Conservation (phyloP, 306 rosid genomes). For the Fragaria nilgerrensis region DNA sequence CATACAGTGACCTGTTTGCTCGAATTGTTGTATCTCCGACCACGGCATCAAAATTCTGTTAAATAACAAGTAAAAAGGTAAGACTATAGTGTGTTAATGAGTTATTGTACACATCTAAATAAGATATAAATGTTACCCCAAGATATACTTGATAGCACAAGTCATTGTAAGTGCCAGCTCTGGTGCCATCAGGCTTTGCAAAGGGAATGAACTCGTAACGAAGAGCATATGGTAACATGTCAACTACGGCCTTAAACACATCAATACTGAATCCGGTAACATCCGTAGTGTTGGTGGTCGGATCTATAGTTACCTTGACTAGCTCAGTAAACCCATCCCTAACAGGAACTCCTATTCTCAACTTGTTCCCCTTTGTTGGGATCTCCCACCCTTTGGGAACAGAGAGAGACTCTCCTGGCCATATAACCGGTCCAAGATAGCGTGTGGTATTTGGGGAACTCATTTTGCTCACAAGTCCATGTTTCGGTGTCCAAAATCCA, state of each 20-base stretch:
- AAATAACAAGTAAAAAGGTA: neutral
- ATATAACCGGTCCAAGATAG: conserved; percentile 24
- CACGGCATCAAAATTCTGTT: conserved; percentile 31
- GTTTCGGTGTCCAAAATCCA: neutral
- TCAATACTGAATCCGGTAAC: conserved; percentile 4
- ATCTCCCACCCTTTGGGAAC: conserved; percentile 40
- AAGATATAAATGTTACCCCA: conserved; percentile 25
- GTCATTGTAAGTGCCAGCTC: conserved; percentile 30
- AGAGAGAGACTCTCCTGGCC: conserved; percentile 36
- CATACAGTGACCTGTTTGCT: conserved; percentile 25
- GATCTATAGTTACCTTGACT: conserved; percentile 5
- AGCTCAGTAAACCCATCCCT: conserved; percentile 20
- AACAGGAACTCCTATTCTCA: conserved; percentile 35
- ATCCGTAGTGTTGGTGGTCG: neutral
- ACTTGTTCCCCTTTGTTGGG: neutral
- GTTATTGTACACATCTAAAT: neutral
- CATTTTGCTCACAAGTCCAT: conserved; percentile 13
- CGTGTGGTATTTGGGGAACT: neutral
- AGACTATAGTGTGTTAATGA: no score
- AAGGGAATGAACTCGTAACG: conserved; percentile 34
- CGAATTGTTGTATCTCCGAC: conserved; percentile 42
- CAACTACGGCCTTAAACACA: conserved; percentile 27
- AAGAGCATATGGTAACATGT: conserved; percentile 29
- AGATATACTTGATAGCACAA: conserved; percentile 23
- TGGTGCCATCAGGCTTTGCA: conserved; percentile 9